These are phyloP conservation scores for Scheffersomyces stambukii DNA, from an alignment of 1,139 yeast species.

Conservation along the genomic window DNA sequence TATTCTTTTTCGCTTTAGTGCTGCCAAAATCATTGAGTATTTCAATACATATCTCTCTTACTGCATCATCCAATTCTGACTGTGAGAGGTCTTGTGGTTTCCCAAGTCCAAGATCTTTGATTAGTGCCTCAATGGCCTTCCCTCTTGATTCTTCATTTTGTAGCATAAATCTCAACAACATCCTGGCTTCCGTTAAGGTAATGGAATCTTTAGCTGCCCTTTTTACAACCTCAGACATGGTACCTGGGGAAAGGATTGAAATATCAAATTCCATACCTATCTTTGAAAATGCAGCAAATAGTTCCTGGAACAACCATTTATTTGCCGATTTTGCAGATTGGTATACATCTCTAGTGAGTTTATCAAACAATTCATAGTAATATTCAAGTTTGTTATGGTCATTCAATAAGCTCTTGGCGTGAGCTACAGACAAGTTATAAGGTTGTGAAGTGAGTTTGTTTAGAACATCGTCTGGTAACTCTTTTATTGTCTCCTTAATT, in stretches of 20 bases:
- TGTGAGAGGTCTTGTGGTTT: slow-evolving; percentile 29
- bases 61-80: slow-evolving; percentile 38
- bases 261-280: slow-evolving; percentile 38
- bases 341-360: slow-evolving; percentile 13
- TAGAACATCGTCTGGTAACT: slow-evolving; percentile 59
- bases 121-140: slow-evolving; percentile 37
- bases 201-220: slow-evolving; percentile 19
- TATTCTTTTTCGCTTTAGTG: slow-evolving; percentile 55
- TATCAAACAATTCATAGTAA: slow-evolving; percentile 43
- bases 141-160: slow-evolving; percentile 34
- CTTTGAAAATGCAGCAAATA: slow-evolving; percentile 66
- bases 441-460: slow-evolving; percentile 46
- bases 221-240: slow-evolving; percentile 22
- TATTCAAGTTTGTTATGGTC: slow-evolving; percentile 43
- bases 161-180: slow-evolving; percentile 57
- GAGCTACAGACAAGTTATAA: slow-evolving; percentile 60
- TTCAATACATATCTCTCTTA: slow-evolving; percentile 48
- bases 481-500: slow-evolving; percentile 46
- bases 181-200: slow-evolving; percentile 58
- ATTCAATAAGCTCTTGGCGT: slow-evolving; percentile 60
- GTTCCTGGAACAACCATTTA: slow-evolving; percentile 83
- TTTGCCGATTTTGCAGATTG: slow-evolving; percentile 39
- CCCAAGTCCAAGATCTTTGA: slow-evolving; percentile 54
- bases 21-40: slow-evolving; percentile 51
- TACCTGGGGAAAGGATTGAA: slow-evolving; percentile 23